Evolutionary conservation across 768 basidiomycete genomes (phyloP), one percentile per base, ranked within the genome.

Genomic region (Boletus insuetus): DNA sequence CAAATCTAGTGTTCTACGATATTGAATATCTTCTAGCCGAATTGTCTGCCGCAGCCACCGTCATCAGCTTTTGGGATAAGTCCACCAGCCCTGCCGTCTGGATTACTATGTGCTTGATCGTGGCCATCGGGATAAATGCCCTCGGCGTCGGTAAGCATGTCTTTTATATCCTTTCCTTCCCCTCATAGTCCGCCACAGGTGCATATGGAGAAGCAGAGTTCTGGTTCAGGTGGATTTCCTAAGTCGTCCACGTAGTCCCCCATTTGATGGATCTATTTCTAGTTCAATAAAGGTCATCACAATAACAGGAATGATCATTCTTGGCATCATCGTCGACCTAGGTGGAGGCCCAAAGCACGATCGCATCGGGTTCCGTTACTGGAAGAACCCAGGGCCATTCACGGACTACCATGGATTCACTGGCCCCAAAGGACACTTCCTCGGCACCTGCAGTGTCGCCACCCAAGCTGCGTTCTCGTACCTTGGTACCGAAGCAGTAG

Each of bases 381-480:
- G 75, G 76, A 74, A 69, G 47, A 47, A 84, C 49, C 85, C 85
- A 0, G 86, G 86, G 1, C 80, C 85, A 0, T 81, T 87, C 60
- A 74, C 72, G 1, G 72, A 84, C 56, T 79, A 56, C 52, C 11
- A 72, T 37, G 66, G 61, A 4, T 70, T 74, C 40, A 50, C 62
- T 26, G 84, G 84, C 1, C 52, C 72, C 2, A 75, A 73, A 39
- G 83, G 83, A 20, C 75, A 74, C 26, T 86, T 86, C 74, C 64
- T 77, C 13, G 75, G 75, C 6, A 73, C 73, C 52, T 83, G 77
- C 73, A 74, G 80, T 2, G 82, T 82, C 45, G 74, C 82, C 51
- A 78, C 75, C 10, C 81, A 84, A 61, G 85, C 84, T 14, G 81
- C 79, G 4, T 85, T 85, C 71, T 77, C 81, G 13, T 84, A 76